Base-by-base conservation (phyloP, 768 basidiomycete species). In the Mycena albidolilacea region DNA sequence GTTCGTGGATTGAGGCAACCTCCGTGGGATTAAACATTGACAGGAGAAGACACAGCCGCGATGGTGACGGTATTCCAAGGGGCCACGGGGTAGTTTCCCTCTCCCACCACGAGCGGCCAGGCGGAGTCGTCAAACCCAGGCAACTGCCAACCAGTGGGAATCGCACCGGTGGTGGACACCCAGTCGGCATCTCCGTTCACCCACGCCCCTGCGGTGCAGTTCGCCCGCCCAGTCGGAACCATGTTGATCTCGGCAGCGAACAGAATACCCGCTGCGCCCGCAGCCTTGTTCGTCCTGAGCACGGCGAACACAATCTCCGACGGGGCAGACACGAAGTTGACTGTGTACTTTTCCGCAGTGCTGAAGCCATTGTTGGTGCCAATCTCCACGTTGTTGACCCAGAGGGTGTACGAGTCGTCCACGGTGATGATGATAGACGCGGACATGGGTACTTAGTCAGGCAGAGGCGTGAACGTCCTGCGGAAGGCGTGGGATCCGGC, bases 401-500 rank as follows among this genome's bases (percentile, higher is more conserved):
- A 55, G 17, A 55, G 19, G 17, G 52, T 41, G 38, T 21, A 23
- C 23, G 23, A 23, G 23, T 23, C 23, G 23, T 23, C 23, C 23
- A 23, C 23, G 23, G 23, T 23, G 64, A 65, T 55, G 14, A 65
- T 6, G 38, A 65, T 65, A 52, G 11, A 23, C n/a, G 64, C 64
- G 39, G 38, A 15, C 64, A 55, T 41, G 3, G 64, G 64, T n/a
- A 41, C 17, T 12, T 65, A 50, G 8, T 21, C 39, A 0, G 64
- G n/a, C 50, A 39, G 11, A 3, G 64, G 64, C 2, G 64, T 55
- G 41, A 65, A 65, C 6, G n/a, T 65, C 8, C 64, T 23, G 39
- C 64, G 64, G 64, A 65, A 65, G n/a, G 52, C 64, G 15, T 50
- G 64, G n/a, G 37, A 17, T 10, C 64, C 64, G 3, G 52, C 52